phyloP scores from a whole-genome alignment of 441 rosid genomes.

The Lagerstroemia fauriei region DNA sequence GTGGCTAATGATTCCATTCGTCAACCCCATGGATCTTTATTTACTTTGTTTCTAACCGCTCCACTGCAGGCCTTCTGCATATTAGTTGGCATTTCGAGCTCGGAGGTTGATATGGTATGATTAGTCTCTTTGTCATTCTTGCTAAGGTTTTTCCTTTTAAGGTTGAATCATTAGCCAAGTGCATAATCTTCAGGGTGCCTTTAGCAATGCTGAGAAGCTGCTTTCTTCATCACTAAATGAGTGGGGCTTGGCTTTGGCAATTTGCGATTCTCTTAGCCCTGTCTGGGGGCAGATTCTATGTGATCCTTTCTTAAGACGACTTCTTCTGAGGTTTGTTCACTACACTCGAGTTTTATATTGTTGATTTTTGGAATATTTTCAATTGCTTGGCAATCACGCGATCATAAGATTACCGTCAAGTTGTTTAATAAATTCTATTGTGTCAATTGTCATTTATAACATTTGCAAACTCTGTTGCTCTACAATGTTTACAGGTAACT shows the following conservation, averaged over 20 bases:
- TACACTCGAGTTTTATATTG: background rate
- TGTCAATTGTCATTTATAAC: background rate
- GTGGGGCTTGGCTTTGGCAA: slow-evolving; percentile 71
- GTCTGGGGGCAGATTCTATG: slow-evolving; percentile 86
- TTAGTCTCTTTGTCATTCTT: slow-evolving; percentile 21
- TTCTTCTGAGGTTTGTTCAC: slow-evolving; percentile 69
- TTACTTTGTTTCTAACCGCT: slow-evolving; percentile 80
- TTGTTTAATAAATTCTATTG: background rate
- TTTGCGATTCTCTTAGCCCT: slow-evolving; percentile 67
- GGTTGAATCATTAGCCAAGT: slow-evolving; percentile 26
- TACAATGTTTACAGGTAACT: background rate
- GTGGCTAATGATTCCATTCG: slow-evolving; percentile 58
- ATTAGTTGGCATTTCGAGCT: slow-evolving; percentile 68
- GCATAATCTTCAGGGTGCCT: slow-evolving; percentile 52
- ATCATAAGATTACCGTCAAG: background rate
- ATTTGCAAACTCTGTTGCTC: background rate
- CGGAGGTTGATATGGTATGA: slow-evolving; percentile 75
- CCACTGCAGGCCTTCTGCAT: slow-evolving; percentile 88
- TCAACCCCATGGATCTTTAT: slow-evolving; percentile 69
- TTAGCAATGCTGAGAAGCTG: slow-evolving; percentile 62
- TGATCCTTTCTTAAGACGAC: slow-evolving; percentile 86
- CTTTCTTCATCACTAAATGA: slow-evolving; percentile 69
- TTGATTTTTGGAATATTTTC: background rate
- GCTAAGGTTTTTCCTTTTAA: slow-evolving; percentile 21
- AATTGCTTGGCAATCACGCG: background rate